These are phyloP conservation scores for Casaregolazyma lundiana DNA, from an alignment of 1,139 yeast species.

Conservation along the genomic window DNA sequence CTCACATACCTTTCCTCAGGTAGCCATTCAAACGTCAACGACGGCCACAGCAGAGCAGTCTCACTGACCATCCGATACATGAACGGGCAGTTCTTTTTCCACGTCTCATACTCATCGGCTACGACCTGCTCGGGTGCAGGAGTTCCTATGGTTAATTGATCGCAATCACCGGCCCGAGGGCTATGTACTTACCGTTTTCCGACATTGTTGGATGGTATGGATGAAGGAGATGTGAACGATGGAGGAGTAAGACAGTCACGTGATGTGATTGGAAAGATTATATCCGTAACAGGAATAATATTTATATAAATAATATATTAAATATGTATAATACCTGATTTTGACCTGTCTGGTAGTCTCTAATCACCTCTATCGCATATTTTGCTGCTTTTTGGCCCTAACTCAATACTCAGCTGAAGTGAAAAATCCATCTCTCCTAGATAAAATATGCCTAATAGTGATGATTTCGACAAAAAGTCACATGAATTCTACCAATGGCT, in stretches of 20 bases:
- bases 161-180: no score
- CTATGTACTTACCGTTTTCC: slow-evolving; percentile 1
- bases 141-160: neutral
- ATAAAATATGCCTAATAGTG: slow-evolving; percentile 13
- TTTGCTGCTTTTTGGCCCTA: no score
- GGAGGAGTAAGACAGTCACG: neutral
- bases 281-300: no score
- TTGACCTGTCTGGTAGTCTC: no score
- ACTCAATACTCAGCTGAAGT: no score
- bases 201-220: neutral
- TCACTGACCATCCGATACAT: slow-evolving; percentile 72
- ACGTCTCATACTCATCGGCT: slow-evolving; percentile 65
- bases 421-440: neutral
- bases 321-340: no score
- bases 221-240: neutral
- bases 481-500: slow-evolving; percentile 53
- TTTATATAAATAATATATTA: neutral
- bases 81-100: slow-evolving; percentile 91
- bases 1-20: slow-evolving; percentile 18
- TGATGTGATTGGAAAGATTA: no score
- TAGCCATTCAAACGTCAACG: slow-evolving; percentile 38
- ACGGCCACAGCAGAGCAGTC: slow-evolving; percentile 54
- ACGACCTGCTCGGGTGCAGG: slow-evolving; percentile 14
- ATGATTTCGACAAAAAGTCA: slow-evolving; percentile 36
- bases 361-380: no score